A percentile compares a stretch with the other conserved stretches of the same genome.
Conservation (phyloP, 495 filamentous ascomycete species). For the Penicillium dipodomyicola region DNA sequence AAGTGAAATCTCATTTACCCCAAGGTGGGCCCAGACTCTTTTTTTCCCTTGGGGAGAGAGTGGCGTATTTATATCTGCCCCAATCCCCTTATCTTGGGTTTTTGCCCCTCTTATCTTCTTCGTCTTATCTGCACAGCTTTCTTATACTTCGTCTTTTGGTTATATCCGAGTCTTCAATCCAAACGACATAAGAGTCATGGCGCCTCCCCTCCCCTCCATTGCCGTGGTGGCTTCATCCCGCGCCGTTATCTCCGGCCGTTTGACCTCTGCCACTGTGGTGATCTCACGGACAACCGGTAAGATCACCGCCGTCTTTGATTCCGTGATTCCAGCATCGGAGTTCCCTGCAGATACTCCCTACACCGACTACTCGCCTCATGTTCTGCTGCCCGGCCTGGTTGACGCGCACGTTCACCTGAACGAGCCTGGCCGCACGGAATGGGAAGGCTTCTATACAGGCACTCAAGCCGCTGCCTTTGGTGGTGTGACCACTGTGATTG, state of each 20-base stretch:
- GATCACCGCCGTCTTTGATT: constrained; percentile 73
- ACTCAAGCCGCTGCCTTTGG: constrained; percentile 93
- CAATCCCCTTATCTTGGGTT: constrained; percentile 3
- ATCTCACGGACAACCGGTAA: constrained; percentile 78
- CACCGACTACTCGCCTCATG: constrained; percentile 78
- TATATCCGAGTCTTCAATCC: background rate
- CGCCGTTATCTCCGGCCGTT: constrained; percentile 63
- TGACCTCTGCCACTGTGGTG: constrained; percentile 76
- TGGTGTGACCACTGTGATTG: constrained; percentile 95
- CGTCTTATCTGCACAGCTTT: constrained; percentile 7
- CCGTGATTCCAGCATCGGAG: constrained; percentile 64
- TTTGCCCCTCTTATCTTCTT: constrained; percentile 20
- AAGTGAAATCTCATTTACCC: background rate
- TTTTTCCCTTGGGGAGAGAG: background rate
- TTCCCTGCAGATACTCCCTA: constrained; percentile 75
- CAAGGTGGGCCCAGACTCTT: background rate
- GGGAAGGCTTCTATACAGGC: constrained; percentile 95
- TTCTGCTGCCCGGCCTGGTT: constrained; percentile 87
- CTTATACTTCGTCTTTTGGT: constrained; percentile 5
- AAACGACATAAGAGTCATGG: constrained; percentile 18
- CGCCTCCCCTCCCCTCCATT: constrained; percentile 45
- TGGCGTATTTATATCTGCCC: constrained; percentile 28
- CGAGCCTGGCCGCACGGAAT: constrained; percentile 95
- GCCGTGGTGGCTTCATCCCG: constrained; percentile 80
- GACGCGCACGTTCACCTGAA: constrained; percentile 98